Percentiles rank a stretch among this genome's conserved stretches.
These are phyloP conservation scores for Ophiostoma ips DNA, from an alignment of 2,329 filamentous ascomycete genomes.

Conservation along the genomic window DNA sequence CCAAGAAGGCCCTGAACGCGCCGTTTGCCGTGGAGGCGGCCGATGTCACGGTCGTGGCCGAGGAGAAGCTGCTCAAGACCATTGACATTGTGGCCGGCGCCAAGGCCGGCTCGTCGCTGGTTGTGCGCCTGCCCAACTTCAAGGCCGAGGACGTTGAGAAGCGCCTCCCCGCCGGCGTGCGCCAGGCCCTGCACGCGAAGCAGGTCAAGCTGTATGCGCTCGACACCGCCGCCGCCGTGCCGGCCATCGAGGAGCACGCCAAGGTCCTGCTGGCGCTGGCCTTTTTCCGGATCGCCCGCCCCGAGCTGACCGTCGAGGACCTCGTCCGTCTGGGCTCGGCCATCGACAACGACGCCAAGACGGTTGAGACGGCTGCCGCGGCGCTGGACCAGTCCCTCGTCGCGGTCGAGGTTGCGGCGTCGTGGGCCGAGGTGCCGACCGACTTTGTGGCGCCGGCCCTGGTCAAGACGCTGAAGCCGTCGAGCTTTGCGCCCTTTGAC, in stretches of 20 bases:
- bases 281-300: slow-evolving; percentile 65
- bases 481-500: slow-evolving; percentile 70
- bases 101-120: slow-evolving; percentile 55
- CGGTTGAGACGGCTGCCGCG: slow-evolving; percentile 37
- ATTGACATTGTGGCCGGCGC: slow-evolving; percentile 60
- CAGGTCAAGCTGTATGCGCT: slow-evolving; percentile 59
- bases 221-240: slow-evolving; percentile 51
- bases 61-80: slow-evolving; percentile 65
- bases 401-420: slow-evolving; percentile 58
- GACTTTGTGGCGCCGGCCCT: slow-evolving; percentile 40
- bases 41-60: slow-evolving; percentile 64
- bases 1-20: slow-evolving; percentile 50
- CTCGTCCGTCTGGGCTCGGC: slow-evolving; percentile 49
- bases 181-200: slow-evolving; percentile 58
- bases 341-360: slow-evolving; percentile 37
- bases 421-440: slow-evolving; percentile 61
- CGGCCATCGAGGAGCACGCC: slow-evolving; percentile 52
- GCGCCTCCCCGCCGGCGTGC: slow-evolving; percentile 56
- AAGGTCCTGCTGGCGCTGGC: slow-evolving; percentile 62
- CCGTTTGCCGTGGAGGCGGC: slow-evolving; percentile 70
- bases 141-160: slow-evolving; percentile 88
- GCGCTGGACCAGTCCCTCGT: slow-evolving; percentile 57
- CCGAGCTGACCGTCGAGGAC: slow-evolving; percentile 47
- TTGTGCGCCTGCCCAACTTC: slow-evolving; percentile 62
- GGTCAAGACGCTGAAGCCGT: slow-evolving; percentile 54